Conservation (phyloP, 2,329 filamentous ascomycete genomes). For the Pseudodiploospora longispora region DNA sequence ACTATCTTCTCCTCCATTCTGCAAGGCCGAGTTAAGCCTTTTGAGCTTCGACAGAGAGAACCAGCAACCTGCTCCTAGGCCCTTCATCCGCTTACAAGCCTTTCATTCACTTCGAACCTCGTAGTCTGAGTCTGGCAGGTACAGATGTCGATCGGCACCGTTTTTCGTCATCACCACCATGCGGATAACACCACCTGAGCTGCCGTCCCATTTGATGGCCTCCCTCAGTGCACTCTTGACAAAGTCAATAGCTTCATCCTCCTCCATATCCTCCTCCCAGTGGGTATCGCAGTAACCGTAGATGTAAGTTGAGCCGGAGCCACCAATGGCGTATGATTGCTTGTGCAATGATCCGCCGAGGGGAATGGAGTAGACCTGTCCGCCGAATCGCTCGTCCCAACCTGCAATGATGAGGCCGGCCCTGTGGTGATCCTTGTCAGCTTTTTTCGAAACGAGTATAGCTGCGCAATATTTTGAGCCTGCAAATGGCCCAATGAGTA, state of each 20-base stretch:
- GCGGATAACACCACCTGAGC: conserved; percentile 94
- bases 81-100: conserved; percentile 6
- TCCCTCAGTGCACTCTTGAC: conserved; percentile 87
- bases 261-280: conserved; percentile 92
- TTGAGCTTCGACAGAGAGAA: not conserved
- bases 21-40: no score
- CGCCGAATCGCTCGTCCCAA: conserved; percentile 89
- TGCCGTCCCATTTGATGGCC: conserved; percentile 99
- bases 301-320: conserved; percentile 97
- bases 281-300: conserved; percentile 97
- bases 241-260: conserved; percentile 82
- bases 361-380: conserved; percentile 95
- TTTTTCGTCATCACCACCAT: conserved; percentile 92
- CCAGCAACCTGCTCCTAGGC: conserved; percentile 11
- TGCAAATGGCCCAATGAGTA: not conserved
- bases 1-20: no score
- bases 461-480: not conserved
- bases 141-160: conserved; percentile 87
- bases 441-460: not conserved
- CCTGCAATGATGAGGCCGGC: conserved; percentile 98
- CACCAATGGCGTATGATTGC: conserved; percentile 89
- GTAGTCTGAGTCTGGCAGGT: conserved; percentile 89
- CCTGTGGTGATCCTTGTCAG: conserved; percentile 36
- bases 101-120: conserved; percentile 57
- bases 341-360: conserved; percentile 96